Conservation (phyloP, 2,329 filamentous ascomycete genomes). For the Pseudovirgaria hyperparasitica region DNA sequence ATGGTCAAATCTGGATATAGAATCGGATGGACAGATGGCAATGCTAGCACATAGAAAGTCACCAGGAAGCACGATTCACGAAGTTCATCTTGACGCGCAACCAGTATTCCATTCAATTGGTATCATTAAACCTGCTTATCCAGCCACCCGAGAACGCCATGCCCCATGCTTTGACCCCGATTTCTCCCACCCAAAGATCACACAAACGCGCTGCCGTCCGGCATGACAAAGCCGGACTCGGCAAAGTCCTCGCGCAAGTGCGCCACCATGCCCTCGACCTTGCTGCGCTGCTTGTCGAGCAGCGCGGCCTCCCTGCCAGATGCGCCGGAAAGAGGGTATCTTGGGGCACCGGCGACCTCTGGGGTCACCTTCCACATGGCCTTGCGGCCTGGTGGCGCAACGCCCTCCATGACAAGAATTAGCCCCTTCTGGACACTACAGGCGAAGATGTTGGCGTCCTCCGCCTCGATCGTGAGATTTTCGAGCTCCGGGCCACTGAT, state of each 20-base stretch:
- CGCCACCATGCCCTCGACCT: conserved; percentile 32
- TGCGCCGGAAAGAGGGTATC: conserved; percentile 20
- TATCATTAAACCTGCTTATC: no score
- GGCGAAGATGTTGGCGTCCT: conserved; percentile 32
- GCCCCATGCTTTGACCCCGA: no score
- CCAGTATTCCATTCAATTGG: no score
- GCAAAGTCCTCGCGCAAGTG: conserved; percentile 32
- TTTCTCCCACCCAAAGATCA: no score
- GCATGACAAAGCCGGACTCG: conserved; percentile 34
- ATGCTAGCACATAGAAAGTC: no score
- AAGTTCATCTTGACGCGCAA: no score
- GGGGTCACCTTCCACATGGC: conserved; percentile 29
- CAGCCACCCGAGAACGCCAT: no score
- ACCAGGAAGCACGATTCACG: no score
- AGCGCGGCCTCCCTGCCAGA: conserved; percentile 4
- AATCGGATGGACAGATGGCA: no score
- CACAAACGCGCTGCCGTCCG: conserved; percentile 18
- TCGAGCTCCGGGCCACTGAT: no score
- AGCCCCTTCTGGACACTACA: conserved; percentile 33
- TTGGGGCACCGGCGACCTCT: conserved; percentile 26
- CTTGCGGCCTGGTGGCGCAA: conserved; percentile 29
- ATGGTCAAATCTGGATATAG: no score
- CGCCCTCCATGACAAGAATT: conserved; percentile 35
- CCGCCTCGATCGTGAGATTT: conserved; percentile 34
- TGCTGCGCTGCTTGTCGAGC: conserved; percentile 36